These are phyloP conservation scores for Mycena vitilis DNA, from an alignment of 768 basidiomycete species.

Conservation along the genomic window DNA sequence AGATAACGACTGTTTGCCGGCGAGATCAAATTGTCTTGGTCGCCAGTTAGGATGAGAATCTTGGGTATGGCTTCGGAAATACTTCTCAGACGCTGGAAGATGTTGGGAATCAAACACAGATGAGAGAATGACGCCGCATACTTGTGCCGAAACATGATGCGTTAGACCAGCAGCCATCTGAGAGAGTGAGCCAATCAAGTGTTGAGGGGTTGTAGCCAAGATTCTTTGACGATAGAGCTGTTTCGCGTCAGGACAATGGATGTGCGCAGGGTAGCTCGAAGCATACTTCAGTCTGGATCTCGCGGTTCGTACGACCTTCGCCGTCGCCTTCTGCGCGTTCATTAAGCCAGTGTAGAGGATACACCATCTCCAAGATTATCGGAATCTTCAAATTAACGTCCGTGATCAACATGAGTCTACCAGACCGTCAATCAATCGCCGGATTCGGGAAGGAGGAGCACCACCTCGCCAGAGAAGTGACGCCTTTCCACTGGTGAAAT, in stretches of 20 bases:
- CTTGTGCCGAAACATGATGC: conserved; percentile 64
- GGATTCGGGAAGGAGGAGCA: not conserved
- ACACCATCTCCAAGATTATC: conserved; percentile 67
- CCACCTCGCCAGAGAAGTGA: conserved; percentile 50
- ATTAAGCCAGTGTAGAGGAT: conserved; percentile 71
- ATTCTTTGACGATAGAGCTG: conserved; percentile 62
- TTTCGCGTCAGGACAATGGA: not conserved
- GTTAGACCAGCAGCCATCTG: conserved; percentile 79
- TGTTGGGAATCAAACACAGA: not conserved
- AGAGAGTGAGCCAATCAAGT: conserved; percentile 69
- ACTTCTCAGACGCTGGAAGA: conserved; percentile 49
- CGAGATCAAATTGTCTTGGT: conserved; percentile 69
- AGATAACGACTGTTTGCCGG: conserved; percentile 63
- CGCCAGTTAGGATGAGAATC: conserved; percentile 74
- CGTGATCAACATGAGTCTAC: conserved; percentile 52
- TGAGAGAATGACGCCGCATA: not conserved
- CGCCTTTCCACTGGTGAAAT: conserved; percentile 53
- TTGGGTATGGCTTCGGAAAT: conserved; percentile 73
- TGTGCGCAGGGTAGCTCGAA: not conserved
- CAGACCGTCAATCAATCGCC: not conserved
- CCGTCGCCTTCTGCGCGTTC: conserved; percentile 63
- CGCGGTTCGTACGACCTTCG: conserved; percentile 70
- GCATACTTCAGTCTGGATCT: conserved; percentile 67
- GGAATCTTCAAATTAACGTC: conserved; percentile 62
- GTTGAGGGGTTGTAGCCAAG: conserved; percentile 67